These are phyloP conservation scores for Aethionema arabicum DNA, from an alignment of 345 rosid species.

Conservation along the genomic window DNA sequence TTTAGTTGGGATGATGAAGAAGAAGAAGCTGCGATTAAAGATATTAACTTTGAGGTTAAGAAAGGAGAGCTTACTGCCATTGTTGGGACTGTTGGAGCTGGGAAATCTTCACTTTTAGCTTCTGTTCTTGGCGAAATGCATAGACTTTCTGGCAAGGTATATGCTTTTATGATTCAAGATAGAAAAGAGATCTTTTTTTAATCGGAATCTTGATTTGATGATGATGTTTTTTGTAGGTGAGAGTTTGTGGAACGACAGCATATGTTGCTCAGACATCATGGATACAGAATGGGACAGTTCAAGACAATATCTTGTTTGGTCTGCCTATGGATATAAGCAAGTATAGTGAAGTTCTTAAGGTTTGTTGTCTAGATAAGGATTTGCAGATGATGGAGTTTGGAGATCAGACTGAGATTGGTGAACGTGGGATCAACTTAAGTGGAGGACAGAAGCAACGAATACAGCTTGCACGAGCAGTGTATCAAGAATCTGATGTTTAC, in stretches of 20 bases:
- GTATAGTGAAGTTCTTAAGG: slow-evolving; percentile 70
- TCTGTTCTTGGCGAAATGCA: slow-evolving; percentile 96
- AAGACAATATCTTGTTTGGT: slow-evolving; percentile 87
- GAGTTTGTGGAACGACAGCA: slow-evolving; percentile 77
- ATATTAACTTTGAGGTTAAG: slow-evolving; percentile 59
- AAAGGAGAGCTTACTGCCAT: slow-evolving; percentile 85
- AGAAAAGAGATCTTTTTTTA: too few species aligned
- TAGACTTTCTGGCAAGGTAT: slow-evolving; percentile 73
- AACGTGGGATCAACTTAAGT: slow-evolving; percentile 95
- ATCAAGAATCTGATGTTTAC: slow-evolving; percentile 85
- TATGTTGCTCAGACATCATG: slow-evolving; percentile 95
- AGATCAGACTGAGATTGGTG: slow-evolving; percentile 96
- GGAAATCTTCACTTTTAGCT: slow-evolving; percentile 86
- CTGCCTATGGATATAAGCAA: slow-evolving; percentile 63
- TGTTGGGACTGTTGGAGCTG: slow-evolving; percentile 92
- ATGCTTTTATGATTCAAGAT: too few species aligned
- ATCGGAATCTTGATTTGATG: background rate
- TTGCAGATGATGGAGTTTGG: slow-evolving; percentile 94
- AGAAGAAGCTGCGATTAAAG: slow-evolving; percentile 55
- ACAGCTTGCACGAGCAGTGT: slow-evolving; percentile 93
- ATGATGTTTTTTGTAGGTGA: slow-evolving; percentile 33
- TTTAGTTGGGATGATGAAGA: slow-evolving; percentile 96
- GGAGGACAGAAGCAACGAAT: slow-evolving; percentile 98
- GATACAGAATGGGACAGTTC: slow-evolving; percentile 91
- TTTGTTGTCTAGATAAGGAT: slow-evolving; percentile 85